Percentiles rank a stretch among this genome's conserved stretches.
Evolutionary conservation across 2,329 filamentous ascomycete species (phyloP).

Genomic region (Scolecobasidium constrictum): DNA sequence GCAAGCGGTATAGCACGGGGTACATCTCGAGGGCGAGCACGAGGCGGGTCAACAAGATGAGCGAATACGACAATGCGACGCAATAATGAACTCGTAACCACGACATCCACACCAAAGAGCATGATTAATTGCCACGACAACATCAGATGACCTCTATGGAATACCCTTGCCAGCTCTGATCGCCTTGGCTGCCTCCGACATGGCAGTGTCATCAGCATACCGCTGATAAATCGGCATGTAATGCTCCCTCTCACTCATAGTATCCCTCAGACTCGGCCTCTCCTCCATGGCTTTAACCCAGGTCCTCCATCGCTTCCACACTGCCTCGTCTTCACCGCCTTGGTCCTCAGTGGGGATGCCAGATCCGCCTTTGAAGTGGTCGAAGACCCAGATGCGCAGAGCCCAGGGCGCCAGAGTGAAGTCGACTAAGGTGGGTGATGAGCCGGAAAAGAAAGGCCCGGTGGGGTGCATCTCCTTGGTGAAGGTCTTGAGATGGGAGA

Average conservation of each 20-base stretch:
- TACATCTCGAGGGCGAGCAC: slow-evolving; percentile 11
- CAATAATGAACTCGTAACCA: too few relatives aligned
- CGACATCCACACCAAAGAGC: too few relatives aligned
- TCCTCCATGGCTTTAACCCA: slow-evolving; percentile 52
- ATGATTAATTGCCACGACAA: too few relatives aligned
- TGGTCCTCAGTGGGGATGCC: slow-evolving; percentile 37
- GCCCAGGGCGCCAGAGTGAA: slow-evolving; percentile 64
- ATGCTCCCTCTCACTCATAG: slow-evolving; percentile 54
- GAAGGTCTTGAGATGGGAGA: slow-evolving; percentile 48
- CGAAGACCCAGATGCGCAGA: slow-evolving; percentile 58
- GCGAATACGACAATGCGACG: too few relatives aligned
- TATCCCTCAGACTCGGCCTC: slow-evolving; percentile 54
- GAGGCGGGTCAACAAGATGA: background rate
- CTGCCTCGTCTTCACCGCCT: slow-evolving; percentile 40
- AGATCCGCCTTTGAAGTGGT: slow-evolving; percentile 58
- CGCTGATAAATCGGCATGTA: slow-evolving; percentile 56
- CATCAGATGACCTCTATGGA: slow-evolving; percentile 39
- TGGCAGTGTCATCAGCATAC: slow-evolving; percentile 36
- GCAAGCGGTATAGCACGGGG: slow-evolving; percentile 16
- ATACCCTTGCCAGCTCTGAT: slow-evolving; percentile 49
- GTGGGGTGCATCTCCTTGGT: slow-evolving; percentile 47
- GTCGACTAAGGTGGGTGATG: slow-evolving; percentile 55
- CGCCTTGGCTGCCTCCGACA: slow-evolving; percentile 37
- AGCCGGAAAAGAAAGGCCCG: slow-evolving; percentile 59
- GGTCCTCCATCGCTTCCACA: slow-evolving; percentile 54